These are phyloP conservation scores for Cornus florida DNA, from an alignment of 148 eudicot genomes.

Conservation along the genomic window DNA sequence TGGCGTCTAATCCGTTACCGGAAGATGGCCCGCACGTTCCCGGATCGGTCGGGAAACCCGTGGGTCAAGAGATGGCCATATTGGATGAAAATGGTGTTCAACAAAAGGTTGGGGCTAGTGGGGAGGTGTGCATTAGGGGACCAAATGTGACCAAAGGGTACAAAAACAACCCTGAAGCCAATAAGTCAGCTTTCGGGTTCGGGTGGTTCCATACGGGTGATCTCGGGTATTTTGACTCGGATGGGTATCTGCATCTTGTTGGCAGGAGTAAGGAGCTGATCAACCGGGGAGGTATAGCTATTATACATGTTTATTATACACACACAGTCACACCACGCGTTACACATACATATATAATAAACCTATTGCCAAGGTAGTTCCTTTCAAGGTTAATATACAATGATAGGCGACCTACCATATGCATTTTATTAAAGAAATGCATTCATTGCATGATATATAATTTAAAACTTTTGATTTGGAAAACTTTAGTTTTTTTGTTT, in stretches of 20 bases:
- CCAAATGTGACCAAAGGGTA: slow-evolving; percentile 90
- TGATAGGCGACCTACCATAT: no score
- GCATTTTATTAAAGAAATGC: no score
- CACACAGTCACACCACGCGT: no score
- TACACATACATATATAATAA: no score
- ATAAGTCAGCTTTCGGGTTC: slow-evolving; percentile 66
- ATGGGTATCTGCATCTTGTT: slow-evolving; percentile 88
- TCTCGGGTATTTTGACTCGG: slow-evolving; percentile 72
- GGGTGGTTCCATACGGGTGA: slow-evolving; percentile 99
- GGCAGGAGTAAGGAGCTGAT: slow-evolving; percentile 96
- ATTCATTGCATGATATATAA: no score
- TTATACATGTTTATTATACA: no score
- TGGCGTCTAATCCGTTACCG: slow-evolving; percentile 86
- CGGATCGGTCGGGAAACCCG: slow-evolving; percentile 84
- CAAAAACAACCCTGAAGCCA: slow-evolving; percentile 87
- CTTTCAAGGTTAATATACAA: no score
- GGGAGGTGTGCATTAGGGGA: slow-evolving; percentile 92
- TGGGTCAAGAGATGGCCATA: slow-evolving; percentile 84
- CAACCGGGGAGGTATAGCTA: slow-evolving; percentile 88
- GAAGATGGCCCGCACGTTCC: slow-evolving; percentile 72
- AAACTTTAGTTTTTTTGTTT: no score
- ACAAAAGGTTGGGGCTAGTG: slow-evolving; percentile 53
- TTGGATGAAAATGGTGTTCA: slow-evolving; percentile 67
- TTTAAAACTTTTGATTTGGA: no score
- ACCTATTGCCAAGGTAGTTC: no score